Evolutionary conservation across 768 basidiomycete species (phyloP).

Genomic region (Mycena metata): DNA sequence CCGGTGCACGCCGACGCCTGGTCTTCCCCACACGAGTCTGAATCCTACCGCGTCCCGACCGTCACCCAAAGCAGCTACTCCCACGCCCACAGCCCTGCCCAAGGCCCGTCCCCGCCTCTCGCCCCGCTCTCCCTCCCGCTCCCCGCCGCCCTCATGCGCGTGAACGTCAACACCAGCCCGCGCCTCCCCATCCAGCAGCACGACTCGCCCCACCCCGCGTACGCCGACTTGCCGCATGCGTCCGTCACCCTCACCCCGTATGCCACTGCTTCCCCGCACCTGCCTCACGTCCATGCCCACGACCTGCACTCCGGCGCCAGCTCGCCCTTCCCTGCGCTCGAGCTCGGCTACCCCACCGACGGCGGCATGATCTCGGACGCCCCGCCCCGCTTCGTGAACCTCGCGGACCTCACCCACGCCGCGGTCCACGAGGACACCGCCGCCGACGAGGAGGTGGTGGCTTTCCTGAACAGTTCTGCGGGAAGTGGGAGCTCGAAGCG

Average conservation of each 20-base stretch:
- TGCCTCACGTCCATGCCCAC: no score
- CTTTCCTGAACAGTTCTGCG: no score
- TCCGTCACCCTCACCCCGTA: background rate
- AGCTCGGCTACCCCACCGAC: slow-evolving; percentile 20
- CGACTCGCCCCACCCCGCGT: slow-evolving; percentile 7
- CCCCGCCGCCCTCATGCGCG: slow-evolving; percentile 25
- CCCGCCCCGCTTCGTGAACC: slow-evolving; percentile 29
- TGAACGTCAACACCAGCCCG: slow-evolving; percentile 32
- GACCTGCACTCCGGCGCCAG: background rate
- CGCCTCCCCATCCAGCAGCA: slow-evolving; percentile 26
- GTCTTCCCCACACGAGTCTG: slow-evolving; percentile 9
- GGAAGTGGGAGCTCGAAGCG: no score
- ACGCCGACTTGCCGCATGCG: background rate
- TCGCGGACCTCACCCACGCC: slow-evolving; percentile 23
- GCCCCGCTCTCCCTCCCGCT: slow-evolving; percentile 22
- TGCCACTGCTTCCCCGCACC: no score
- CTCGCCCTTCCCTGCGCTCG: slow-evolving; percentile 3
- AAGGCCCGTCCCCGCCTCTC: background rate
- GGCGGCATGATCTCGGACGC: background rate
- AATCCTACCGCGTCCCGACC: slow-evolving; percentile 15
- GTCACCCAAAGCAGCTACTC: background rate
- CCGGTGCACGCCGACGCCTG: slow-evolving; percentile 2
- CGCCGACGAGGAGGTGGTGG: background rate
- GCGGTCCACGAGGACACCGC: background rate
- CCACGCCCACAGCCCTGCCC: background rate